These are phyloP conservation scores for Omphalotus olearius DNA, from an alignment of 1,284 basidiomycete species.

Conservation along the genomic window DNA sequence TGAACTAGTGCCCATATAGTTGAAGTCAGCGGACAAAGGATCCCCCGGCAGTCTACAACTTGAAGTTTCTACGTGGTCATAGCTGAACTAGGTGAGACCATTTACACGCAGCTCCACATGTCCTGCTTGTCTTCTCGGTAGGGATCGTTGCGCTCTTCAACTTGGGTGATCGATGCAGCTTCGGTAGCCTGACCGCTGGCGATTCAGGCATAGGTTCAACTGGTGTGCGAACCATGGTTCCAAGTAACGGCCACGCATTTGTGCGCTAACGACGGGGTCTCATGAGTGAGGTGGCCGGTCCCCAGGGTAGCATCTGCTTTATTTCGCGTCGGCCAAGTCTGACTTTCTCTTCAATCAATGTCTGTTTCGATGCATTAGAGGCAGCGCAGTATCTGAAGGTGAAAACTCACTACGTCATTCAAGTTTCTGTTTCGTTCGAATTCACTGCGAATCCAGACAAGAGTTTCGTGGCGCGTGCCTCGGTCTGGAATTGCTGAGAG, in stretches of 20 bases:
- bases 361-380: constrained; percentile 28
- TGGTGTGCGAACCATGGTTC: constrained; percentile 4
- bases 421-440: constrained; percentile 61
- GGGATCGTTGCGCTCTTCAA: constrained; percentile 24
- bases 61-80: no score
- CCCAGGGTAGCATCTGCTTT: constrained; percentile 37
- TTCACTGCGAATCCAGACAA: constrained; percentile 68
- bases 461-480: constrained; percentile 55
- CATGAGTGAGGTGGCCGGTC: background rate
- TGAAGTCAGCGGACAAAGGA: no score
- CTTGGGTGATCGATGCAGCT: constrained; percentile 33
- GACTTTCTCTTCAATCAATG: constrained; percentile 46
- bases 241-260: constrained; percentile 14
- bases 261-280: background rate
- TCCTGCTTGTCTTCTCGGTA: no score
- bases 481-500: constrained; percentile 59
- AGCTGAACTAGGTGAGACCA: no score
- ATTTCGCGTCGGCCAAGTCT: constrained; percentile 50
- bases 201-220: constrained; percentile 1
- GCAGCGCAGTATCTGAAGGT: constrained; percentile 19
- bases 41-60: no score
- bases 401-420: constrained; percentile 46
- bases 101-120: no score
- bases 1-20: no score
- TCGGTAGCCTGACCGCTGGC: constrained; percentile 17